These are phyloP conservation scores for Sporisorium exsertum DNA, from an alignment of 1,284 basidiomycete genomes.

Conservation along the genomic window DNA sequence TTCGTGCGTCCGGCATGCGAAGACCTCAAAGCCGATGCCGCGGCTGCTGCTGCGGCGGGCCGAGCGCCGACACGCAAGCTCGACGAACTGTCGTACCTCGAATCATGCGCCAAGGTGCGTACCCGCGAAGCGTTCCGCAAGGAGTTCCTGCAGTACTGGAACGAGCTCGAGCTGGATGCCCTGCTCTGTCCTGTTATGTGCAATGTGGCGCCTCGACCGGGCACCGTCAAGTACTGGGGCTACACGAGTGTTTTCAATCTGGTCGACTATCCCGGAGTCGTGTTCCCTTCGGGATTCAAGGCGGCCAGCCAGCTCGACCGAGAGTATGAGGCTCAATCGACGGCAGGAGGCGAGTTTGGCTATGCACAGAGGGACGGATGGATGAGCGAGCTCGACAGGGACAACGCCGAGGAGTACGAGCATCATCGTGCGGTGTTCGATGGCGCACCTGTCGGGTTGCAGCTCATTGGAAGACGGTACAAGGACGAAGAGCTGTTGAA, in stretches of 20 bases:
- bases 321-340: slow-evolving; percentile 15
- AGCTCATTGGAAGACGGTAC: slow-evolving; percentile 46
- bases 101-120: slow-evolving; percentile 23
- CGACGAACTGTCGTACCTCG: slow-evolving; percentile 29
- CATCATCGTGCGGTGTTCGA: slow-evolving; percentile 43
- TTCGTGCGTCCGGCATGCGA: slow-evolving; percentile 20
- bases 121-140: slow-evolving; percentile 33
- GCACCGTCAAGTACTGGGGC: slow-evolving; percentile 46
- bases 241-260: slow-evolving; percentile 59
- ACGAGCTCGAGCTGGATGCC: slow-evolving; percentile 39
- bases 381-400: slow-evolving; percentile 25
- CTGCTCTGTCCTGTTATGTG: slow-evolving; percentile 44
- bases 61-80: slow-evolving; percentile 5
- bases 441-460: slow-evolving; percentile 49
- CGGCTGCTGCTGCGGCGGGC: background rate
- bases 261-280: slow-evolving; percentile 48
- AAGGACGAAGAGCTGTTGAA: slow-evolving; percentile 48
- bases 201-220: slow-evolving; percentile 42
- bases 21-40: slow-evolving; percentile 14
- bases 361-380: slow-evolving; percentile 6
- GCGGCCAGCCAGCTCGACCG: slow-evolving; percentile 19
- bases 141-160: slow-evolving; percentile 32
- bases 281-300: slow-evolving; percentile 42
- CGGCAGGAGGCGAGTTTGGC: slow-evolving; percentile 7
- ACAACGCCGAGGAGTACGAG: slow-evolving; percentile 37